Evolutionary conservation across 2,329 filamentous ascomycete species (phyloP), one percentile per base, ranked within the genome.

Genomic region (Sphaerulina musiva): DNA sequence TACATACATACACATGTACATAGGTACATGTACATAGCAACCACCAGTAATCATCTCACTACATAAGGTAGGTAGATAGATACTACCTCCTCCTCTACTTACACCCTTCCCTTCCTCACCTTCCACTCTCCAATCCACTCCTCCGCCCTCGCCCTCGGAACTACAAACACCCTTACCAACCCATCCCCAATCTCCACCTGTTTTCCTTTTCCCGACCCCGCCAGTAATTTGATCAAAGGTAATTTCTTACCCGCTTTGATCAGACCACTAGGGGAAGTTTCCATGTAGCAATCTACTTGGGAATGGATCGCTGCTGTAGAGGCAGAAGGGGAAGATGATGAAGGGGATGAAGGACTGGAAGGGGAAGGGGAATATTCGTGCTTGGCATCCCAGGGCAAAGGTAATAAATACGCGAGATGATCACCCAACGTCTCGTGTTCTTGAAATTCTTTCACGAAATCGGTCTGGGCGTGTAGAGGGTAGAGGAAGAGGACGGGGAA

Each of bases 231-330:
- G 48, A 89, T 71, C 62, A 97, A 70, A 17, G 82, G 76, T 59
- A 93, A 78, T 68, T 92, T 93, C 79, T 88, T 91, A 46, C 93
- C 92, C 20, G 91, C 84, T 74, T 95, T 96, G 65, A 95, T 82
- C 64, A 98, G 70, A 0, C 91, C 90, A 0, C 90, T 90, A 0
- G 77, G 75, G 3, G 73, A 73, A 0, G 90, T 97, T 75, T 96
- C 90, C 76, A 95, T 86, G 70, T 89, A 97, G 66, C 89, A 93
- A 62, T 95, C 90, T 20, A 20, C 20, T 20, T 20, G 20, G 2
- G 2, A 20, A 20, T 20, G 20, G 20, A 20, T 20, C 20, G 20
- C n/a, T n/a, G n/a, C n/a, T n/a, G n/a, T n/a, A n/a, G n/a, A n/a
- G n/a, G n/a, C n/a, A n/a, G n/a, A n/a, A n/a, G n/a, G n/a, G n/a